A percentile compares a stretch with the other conserved stretches of the same genome.
Evolutionary conservation across 1,139 yeast species (phyloP).

Genomic region (Lodderomyces jiufengensis): DNA sequence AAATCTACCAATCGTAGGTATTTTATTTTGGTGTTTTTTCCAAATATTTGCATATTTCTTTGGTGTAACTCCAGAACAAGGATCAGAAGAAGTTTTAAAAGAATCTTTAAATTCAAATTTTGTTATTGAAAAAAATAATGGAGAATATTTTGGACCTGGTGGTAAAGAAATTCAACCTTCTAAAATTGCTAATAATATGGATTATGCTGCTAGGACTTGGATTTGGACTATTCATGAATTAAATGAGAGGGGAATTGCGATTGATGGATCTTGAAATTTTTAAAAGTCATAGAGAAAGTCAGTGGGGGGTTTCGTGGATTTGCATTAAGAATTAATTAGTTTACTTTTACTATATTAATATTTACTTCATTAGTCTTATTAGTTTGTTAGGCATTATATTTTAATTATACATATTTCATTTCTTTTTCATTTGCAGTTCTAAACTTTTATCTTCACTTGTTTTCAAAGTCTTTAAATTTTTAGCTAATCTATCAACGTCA

Average conservation of each 20-base stretch:
- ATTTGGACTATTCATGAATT: constrained; percentile 75
- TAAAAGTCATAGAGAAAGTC: constrained; percentile 46
- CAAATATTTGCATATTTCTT: constrained; percentile 63
- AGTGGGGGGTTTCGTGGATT: constrained; percentile 13
- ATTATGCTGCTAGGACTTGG: constrained; percentile 72
- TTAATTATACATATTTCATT: constrained; percentile 1
- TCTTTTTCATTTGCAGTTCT: constrained; percentile 7
- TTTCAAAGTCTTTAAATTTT: constrained; percentile 8
- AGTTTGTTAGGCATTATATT: background rate
- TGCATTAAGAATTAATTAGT: too few relatives aligned
- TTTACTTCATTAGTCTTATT: background rate
- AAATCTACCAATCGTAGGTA: constrained; percentile 70
- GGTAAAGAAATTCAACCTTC: constrained; percentile 58
- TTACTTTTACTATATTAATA: background rate
- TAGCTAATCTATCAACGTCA: constrained; percentile 10
- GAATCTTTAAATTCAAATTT: constrained; percentile 59
- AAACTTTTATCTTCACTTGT: constrained; percentile 8
- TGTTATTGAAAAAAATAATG: constrained; percentile 55
- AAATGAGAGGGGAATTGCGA: constrained; percentile 41
- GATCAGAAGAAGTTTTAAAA: constrained; percentile 61
- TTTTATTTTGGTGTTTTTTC: constrained; percentile 64
- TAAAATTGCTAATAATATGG: constrained; percentile 53
- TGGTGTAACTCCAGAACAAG: constrained; percentile 73
- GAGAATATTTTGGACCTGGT: constrained; percentile 61
- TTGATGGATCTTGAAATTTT: constrained; percentile 15